A percentile compares a stretch with the other conserved stretches of the same genome.
Evolutionary conservation across 805 yeast species (phyloP).

Genomic region (Suhomyces kilbournensis): DNA sequence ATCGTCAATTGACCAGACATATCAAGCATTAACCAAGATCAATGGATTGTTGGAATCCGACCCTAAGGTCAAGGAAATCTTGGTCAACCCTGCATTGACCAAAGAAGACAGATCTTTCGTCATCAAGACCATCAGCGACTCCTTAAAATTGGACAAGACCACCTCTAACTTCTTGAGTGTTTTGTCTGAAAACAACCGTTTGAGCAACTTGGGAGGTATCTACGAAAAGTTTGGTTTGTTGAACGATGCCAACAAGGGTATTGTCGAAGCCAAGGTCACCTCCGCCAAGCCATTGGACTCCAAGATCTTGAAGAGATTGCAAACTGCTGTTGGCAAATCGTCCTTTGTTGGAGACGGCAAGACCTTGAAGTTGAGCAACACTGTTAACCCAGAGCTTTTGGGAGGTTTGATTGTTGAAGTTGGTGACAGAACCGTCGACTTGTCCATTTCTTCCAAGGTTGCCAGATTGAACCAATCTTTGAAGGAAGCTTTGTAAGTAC

Average conservation of each 20-base stretch:
- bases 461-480: conserved; percentile 85
- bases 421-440: conserved; percentile 95
- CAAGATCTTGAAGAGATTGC: conserved; percentile 72
- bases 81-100: conserved; percentile 82
- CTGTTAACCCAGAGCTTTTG: conserved; percentile 82
- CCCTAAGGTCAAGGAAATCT: conserved; percentile 55
- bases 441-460: conserved; percentile 81
- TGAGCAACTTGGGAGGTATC: conserved; percentile 63
- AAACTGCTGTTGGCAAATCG: conserved; percentile 73
- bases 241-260: conserved; percentile 85
- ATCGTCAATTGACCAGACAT: conserved; percentile 69
- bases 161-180: conserved; percentile 78
- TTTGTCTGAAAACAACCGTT: conserved; percentile 92
- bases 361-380: conserved; percentile 79
- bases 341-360: conserved; percentile 80
- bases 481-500: conserved; percentile 71
- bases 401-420: conserved; percentile 97
- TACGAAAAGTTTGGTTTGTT: conserved; percentile 70
- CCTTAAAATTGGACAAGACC: conserved; percentile 58
- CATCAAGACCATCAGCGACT: conserved; percentile 54
- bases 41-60: conserved; percentile 57
- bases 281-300: conserved; percentile 83
- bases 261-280: conserved; percentile 90
- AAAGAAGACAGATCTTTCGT: conserved; percentile 69
- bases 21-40: conserved; percentile 60